Base-by-base conservation (phyloP, 2,329 filamentous ascomycete genomes). In the Alternaria sp. region DNA sequence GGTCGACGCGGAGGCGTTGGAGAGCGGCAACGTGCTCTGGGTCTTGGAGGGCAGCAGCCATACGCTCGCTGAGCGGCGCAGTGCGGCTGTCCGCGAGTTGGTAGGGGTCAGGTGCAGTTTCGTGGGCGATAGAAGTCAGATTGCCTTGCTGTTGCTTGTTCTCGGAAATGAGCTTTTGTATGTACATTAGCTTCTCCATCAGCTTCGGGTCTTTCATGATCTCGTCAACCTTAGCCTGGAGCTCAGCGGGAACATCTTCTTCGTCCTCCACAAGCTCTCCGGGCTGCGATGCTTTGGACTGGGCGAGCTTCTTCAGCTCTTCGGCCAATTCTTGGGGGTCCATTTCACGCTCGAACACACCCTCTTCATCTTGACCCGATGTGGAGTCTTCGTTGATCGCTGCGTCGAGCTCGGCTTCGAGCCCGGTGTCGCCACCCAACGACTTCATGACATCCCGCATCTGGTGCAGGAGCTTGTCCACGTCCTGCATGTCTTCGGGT, bases 131-230 rank as follows among this genome's bases (percentile, higher is more conserved):
- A 3, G 66, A 62, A 13, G 69, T 68, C 5, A 72, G 55, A 54
- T 69, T 62, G 13, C 59, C 36, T 8, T 65, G 56, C 17, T 46
- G 49, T 30, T 61, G 46, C 36, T 69, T 50, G 10, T 64, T 59
- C 30, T 77, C 63, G 0, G 57, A 61, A 9, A 78, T 71, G 13
- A 75, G 47, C 13, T 73, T 68, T 52, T 73, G 71, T 46, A 79
- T 76, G 58, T 74, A 71, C 28, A 68, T 56, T 5, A 79, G 70
- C 62, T 77, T 79, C 58, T 79, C 69, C 65, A 79, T 66, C 2
- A 79, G 69, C 15, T 69, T 66, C 7, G 77, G 77, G 51, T 79
- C 76, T 45, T 72, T 62, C 69, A 79, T 74, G 46, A 79, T 77
- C 50, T 73, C 71, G 58, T 79, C 74, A 36, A 79, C 72, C 45